Conservation (phyloP, 2,329 filamentous ascomycete genomes). For the Ophiostoma tasmaniense region DNA sequence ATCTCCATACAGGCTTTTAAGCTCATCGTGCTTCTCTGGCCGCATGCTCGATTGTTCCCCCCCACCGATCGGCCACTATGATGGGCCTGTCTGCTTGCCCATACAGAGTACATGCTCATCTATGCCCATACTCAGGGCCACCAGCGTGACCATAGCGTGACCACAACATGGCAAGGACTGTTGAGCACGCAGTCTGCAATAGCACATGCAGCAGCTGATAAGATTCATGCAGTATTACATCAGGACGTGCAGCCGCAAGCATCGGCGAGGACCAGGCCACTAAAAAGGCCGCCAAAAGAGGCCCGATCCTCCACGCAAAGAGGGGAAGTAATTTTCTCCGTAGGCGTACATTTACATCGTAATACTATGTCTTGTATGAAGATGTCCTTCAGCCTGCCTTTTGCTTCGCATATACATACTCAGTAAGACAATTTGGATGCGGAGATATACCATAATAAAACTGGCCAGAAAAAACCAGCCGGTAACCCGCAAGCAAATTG, state of each 20-base stretch:
- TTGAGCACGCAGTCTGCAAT: neutral
- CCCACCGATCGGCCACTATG: slow-evolving; percentile 19
- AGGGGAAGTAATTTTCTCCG: neutral
- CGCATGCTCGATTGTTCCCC: slow-evolving; percentile 14
- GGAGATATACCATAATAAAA: neutral
- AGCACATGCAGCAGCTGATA: neutral
- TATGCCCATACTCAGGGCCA: too few relatives aligned
- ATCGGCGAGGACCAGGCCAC: neutral
- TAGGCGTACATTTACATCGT: too few relatives aligned
- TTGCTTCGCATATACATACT: neutral
- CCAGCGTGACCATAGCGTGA: neutral
- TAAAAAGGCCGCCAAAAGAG: neutral
- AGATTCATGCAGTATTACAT: neutral
- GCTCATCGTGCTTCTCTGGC: neutral
- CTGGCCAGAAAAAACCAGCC: neutral
- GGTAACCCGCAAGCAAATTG: too few relatives aligned
- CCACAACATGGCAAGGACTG: neutral
- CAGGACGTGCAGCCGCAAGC: neutral
- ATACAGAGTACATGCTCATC: too few relatives aligned
- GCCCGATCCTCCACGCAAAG: neutral
- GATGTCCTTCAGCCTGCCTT: neutral
- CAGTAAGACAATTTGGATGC: neutral
- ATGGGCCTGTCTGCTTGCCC: slow-evolving; percentile 12
- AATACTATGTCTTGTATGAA: too few relatives aligned
- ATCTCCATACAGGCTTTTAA: neutral